Evolutionary conservation across 345 rosid species (phyloP), one percentile per base, ranked within the genome.

Genomic region (Aegle marmelos): DNA sequence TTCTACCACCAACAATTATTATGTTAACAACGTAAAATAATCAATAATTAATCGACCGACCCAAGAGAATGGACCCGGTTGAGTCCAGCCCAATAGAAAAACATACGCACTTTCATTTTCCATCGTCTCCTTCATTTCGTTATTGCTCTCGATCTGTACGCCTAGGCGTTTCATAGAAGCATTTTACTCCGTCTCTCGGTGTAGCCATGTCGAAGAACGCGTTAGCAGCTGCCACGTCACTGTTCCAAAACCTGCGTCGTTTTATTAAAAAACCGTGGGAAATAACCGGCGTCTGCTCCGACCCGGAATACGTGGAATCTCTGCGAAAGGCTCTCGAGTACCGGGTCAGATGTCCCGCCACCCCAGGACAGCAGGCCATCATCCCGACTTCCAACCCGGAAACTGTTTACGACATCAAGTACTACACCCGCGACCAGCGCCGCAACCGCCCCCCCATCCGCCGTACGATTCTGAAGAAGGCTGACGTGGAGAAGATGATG

Each of bases 191-290:
- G 22, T 53, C 17, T 53, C 57, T 53, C 57, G 57, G 57, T 53
- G 57, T 53, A 1, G 25, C 82, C 66, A 94, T 91, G 98, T 94
- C 94, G 85, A 94, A 94, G 82, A 75, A 90, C 58, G 80, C 70
- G 37, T 69, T 90, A 56, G 62, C 84, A 45, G 88, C 90, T 50
- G 39, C 86, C 39, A 73, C 88, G 58, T 87, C 93, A 61, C 75
- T 92, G 64, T 50, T 91, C 70, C 93, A 92, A 80, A 87, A 77
- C 82, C 91, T 94, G 2, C 89, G 79, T 79, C 85, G 92, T 5
- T 96, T 80, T 88, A 74, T 96, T 54, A 96, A 92, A 87, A 90
- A 92, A 83, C 99, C 99, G 7, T 96, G 98, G 99, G 97, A 94
- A 79, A 87, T 94, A 25, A 96, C 97, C 14, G 99, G 98, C 11